Conservation (phyloP, 1,139 yeast species). For the Saccharomyces pastorianus region DNA sequence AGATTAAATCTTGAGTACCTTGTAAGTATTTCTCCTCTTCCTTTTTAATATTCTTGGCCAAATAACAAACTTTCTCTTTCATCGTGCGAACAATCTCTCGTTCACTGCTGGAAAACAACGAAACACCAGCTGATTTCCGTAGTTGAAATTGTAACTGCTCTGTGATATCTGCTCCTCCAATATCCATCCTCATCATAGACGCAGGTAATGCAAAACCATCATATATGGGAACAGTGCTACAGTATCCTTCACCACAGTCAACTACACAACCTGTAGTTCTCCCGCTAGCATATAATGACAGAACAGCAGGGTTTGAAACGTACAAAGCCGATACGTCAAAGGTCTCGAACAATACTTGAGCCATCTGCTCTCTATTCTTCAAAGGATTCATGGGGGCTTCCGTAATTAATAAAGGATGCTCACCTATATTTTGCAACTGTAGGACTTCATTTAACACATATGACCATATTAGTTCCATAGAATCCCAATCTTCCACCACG, state of each 20-base stretch:
- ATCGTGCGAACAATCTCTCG: slow-evolving; percentile 70
- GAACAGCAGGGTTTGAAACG: slow-evolving; percentile 72
- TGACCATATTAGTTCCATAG: slow-evolving; percentile 72
- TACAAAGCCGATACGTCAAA: slow-evolving; percentile 86
- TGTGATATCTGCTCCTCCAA: slow-evolving; percentile 85
- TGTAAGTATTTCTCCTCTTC: slow-evolving; percentile 53
- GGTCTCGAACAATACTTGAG: slow-evolving; percentile 74
- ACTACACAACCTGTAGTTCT: slow-evolving; percentile 84
- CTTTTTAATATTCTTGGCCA: slow-evolving; percentile 58
- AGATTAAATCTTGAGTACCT: slow-evolving; percentile 8
- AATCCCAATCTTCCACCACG: slow-evolving; percentile 74
- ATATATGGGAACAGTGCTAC: slow-evolving; percentile 80
- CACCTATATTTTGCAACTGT: slow-evolving; percentile 60
- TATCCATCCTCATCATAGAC: slow-evolving; percentile 65
- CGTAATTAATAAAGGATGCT: slow-evolving; percentile 81
- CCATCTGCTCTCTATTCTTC: slow-evolving; percentile 47
- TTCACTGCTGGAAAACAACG: slow-evolving; percentile 49
- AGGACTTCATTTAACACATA: slow-evolving; percentile 54
- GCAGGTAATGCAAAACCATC: slow-evolving; percentile 78
- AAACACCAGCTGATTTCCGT: slow-evolving; percentile 44
- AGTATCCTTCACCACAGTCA: slow-evolving; percentile 89
- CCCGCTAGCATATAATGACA: slow-evolving; percentile 81
- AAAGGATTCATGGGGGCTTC: slow-evolving; percentile 91
- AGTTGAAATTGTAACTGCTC: slow-evolving; percentile 61
- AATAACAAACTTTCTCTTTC: slow-evolving; percentile 66